These are phyloP conservation scores for Cystobasidium pallidum DNA, from an alignment of 1,284 basidiomycete species.

Conservation along the genomic window DNA sequence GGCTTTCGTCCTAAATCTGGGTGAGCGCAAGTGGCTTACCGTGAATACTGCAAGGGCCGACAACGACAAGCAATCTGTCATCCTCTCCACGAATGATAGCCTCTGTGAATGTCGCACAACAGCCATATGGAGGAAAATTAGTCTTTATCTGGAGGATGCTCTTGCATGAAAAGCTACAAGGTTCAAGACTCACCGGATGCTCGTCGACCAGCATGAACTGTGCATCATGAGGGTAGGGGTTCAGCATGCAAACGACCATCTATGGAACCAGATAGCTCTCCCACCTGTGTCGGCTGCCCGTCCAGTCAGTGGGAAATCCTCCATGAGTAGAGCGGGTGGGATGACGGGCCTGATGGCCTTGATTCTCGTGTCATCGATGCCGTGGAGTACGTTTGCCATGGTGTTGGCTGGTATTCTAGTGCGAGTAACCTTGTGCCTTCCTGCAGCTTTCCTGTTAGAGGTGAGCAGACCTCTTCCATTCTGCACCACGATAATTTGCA, in stretches of 20 bases:
- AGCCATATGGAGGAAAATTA: background rate
- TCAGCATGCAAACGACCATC: too few relatives aligned
- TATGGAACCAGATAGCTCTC: background rate
- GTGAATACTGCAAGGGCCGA: conserved; percentile 89
- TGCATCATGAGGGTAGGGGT: background rate
- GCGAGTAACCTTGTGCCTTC: background rate
- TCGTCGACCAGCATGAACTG: conserved; percentile 80
- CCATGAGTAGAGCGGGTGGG: conserved; percentile 80
- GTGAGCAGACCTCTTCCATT: background rate
- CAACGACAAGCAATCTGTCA: conserved; percentile 78
- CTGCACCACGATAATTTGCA: background rate
- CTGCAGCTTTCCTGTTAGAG: background rate
- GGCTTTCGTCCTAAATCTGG: too few relatives aligned
- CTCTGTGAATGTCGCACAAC: conserved; percentile 7
- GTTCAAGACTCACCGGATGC: conserved; percentile 66
- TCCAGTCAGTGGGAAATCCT: conserved; percentile 71
- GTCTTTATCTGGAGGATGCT: background rate
- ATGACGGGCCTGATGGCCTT: conserved; percentile 66
- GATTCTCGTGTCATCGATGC: conserved; percentile 80
- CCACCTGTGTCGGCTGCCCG: conserved; percentile 40
- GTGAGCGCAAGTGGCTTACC: conserved; percentile 52
- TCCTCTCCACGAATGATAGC: conserved; percentile 66
- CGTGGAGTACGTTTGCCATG: conserved; percentile 37
- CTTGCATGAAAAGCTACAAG: conserved; percentile 15
- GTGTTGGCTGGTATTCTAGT: background rate